These are phyloP conservation scores for Podospora australis DNA, from an alignment of 495 filamentous ascomycete genomes.

Conservation along the genomic window DNA sequence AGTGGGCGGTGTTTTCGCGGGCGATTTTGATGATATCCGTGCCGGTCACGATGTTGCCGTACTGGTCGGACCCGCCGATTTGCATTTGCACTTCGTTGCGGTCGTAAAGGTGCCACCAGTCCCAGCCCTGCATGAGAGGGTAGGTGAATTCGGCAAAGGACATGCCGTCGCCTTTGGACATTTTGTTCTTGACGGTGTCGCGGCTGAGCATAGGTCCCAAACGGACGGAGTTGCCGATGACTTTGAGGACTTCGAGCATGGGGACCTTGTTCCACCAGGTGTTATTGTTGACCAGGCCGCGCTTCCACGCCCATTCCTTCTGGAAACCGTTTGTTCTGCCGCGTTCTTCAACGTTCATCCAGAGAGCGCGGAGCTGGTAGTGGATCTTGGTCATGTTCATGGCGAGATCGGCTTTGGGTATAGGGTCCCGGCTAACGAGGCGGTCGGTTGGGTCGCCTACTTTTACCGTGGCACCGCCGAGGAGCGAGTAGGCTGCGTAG, in stretches of 20 bases:
- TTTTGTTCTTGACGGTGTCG: constrained; percentile 80
- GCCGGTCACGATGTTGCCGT: constrained; percentile 89
- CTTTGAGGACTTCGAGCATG: constrained; percentile 63
- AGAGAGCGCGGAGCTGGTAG: constrained; percentile 72
- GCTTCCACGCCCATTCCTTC: constrained; percentile 54
- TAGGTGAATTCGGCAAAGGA: constrained; percentile 92
- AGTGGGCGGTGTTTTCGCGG: constrained; percentile 54
- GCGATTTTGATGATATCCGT: constrained; percentile 75
- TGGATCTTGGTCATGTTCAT: constrained; percentile 72
- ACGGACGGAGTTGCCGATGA: constrained; percentile 64
- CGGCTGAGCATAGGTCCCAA: constrained; percentile 80
- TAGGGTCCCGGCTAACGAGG: constrained; percentile 55
- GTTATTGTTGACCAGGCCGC: constrained; percentile 69
- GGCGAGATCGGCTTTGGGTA: constrained; percentile 49
- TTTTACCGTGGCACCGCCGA: constrained; percentile 79
- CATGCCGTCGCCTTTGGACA: constrained; percentile 80
- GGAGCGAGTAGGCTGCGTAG: constrained; percentile 62
- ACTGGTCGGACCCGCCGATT: constrained; percentile 94
- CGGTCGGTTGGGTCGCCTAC: constrained; percentile 86
- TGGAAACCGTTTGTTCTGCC: constrained; percentile 55
- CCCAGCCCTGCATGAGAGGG: constrained; percentile 91
- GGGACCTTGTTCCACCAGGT: constrained; percentile 67
- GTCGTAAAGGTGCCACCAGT: constrained; percentile 79
- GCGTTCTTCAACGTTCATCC: constrained; percentile 59
- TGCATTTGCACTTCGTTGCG: constrained; percentile 63